Base-by-base conservation (phyloP, 2,329 filamentous ascomycete genomes). In the Ophiostoma populinum region DNA sequence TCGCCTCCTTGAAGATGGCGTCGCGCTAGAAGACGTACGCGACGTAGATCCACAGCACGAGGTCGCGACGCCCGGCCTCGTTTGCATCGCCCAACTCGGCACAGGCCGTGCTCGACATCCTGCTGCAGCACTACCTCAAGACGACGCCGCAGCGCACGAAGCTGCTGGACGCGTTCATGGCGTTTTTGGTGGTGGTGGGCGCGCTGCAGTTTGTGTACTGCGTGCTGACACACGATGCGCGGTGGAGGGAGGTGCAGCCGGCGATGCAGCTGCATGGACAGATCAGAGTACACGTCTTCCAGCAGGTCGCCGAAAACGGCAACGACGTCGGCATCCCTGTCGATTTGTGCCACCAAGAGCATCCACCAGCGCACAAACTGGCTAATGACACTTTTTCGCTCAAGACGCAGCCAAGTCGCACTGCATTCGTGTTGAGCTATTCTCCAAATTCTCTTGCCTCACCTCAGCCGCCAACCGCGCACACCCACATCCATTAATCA, bases 91-190 rank as follows among this genome's bases (percentile, higher is more conserved):
- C 38, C 38, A 32, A 62, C 50, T 62, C 62, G 63, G 7, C 49
- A 47, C 6, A 58, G 51, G 1, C 53, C 51, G 30, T 58, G 60
- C 34, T 61, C 56, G 3, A 62, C 52, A 0, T 55, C 54, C 28
- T 63, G 59, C 12, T 49, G 42, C 40, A 59, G 58, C 34, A 61
- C 19, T 53, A 55, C 37, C 63, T 56, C 5, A 59, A 52, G 12
- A 65, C 47, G 3, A 56, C 48, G 5, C 58, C 58, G 6, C 65
- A 47, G 37, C 59, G 55, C n/a, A 54, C 53, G 8, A 67, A 48
- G 68, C 70, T 98, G 42, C 69, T 95, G 42, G 90, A 98, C 55
- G 70, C 70, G 24, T 98, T 98, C 56, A 75, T 98, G 70, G 71
- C 58, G 4, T 98, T 94, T 55, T 62, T 98, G 40, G 73, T 90